Conservation (phyloP, 129 eudicot genomes). For the Ambrosia artemisiifolia region DNA sequence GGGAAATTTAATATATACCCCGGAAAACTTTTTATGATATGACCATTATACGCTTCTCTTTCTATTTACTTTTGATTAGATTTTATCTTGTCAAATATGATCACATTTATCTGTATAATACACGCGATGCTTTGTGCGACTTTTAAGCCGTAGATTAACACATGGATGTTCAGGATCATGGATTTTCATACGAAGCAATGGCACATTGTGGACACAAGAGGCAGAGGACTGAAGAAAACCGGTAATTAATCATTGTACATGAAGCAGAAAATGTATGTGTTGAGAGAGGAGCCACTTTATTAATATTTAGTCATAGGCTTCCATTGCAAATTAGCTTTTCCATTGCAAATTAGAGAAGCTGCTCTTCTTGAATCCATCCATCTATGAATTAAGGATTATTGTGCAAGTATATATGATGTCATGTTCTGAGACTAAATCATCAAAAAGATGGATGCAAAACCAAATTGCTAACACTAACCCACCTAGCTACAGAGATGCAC, state of each 20-base stretch:
- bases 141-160: background rate
- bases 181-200: constrained; percentile 25
- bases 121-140: background rate
- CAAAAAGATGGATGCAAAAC: too few species aligned
- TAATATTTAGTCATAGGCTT: constrained; percentile 30
- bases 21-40: background rate
- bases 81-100: background rate
- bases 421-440: too few species aligned
- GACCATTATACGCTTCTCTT: background rate
- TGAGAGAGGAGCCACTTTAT: constrained; percentile 4
- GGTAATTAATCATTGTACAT: constrained; percentile 31
- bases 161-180: constrained; percentile 34
- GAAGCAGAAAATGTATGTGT: constrained; percentile 12
- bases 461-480: too few species aligned
- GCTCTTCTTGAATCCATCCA: constrained; percentile 19
- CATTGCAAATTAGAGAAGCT: constrained; percentile 32
- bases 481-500: too few species aligned
- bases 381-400: background rate
- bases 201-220: constrained; percentile 34
- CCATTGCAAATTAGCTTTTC: constrained; percentile 26
- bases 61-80: background rate
- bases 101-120: too few species aligned
- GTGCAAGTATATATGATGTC: too few species aligned
- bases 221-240: constrained; percentile 27
- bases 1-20: background rate